These are phyloP conservation scores for Penicillium turbatum DNA, from an alignment of 495 filamentous ascomycete genomes.

Conservation along the genomic window DNA sequence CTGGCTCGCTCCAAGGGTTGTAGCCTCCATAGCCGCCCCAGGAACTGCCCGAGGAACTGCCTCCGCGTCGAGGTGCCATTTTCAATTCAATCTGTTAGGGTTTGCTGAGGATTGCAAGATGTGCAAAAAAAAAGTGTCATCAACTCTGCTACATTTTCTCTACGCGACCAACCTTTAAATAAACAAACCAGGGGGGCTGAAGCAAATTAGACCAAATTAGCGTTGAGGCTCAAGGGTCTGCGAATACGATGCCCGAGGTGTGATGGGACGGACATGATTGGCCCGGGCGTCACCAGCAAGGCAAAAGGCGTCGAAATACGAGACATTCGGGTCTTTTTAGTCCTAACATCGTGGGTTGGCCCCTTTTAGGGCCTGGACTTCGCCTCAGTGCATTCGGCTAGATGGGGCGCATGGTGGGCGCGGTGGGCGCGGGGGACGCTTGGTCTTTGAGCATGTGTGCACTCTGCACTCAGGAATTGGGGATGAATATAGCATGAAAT, in stretches of 20 bases:
- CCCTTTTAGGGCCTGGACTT: neutral
- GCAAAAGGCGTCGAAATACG: neutral
- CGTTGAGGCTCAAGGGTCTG: neutral
- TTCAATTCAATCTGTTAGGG: neutral
- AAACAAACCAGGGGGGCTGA: neutral
- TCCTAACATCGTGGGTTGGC: neutral
- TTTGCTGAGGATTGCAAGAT: too few relatives aligned
- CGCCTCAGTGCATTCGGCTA: neutral
- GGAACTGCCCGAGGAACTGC: conserved; percentile 14
- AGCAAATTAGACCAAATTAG: neutral
- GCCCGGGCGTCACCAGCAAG: neutral
- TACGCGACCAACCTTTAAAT: neutral
- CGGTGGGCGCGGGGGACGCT: neutral
- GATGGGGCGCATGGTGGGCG: neutral
- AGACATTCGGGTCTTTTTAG: neutral
- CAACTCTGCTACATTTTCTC: neutral
- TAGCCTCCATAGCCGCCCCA: neutral
- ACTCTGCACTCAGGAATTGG: too few relatives aligned
- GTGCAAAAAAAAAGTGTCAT: too few relatives aligned
- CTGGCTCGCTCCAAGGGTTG: conserved; percentile 12
- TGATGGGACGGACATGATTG: neutral
- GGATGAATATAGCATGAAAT: too few relatives aligned
- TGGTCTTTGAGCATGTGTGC: neutral
- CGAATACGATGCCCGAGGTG: conserved; percentile 7
- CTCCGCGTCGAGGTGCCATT: conserved; percentile 19